Evolutionary conservation across 805 yeast species (phyloP).

Genomic region (Priceomyces castillae): DNA sequence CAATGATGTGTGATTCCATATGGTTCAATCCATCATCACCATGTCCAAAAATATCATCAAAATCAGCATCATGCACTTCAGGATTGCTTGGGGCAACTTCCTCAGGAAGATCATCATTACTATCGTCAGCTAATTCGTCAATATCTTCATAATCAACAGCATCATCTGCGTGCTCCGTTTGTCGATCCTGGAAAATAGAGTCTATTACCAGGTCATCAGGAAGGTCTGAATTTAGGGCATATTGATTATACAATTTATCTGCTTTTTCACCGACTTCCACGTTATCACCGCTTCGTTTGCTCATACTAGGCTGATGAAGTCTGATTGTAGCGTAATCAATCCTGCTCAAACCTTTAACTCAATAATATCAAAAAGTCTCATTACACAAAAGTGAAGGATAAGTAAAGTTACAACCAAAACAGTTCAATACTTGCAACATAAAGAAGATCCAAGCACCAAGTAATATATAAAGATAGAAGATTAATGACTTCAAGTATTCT

Average conservation of each 20-base stretch:
- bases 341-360: too few relatives aligned
- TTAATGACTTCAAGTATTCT: background rate
- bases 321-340: too few relatives aligned
- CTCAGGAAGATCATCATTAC: slow-evolving; percentile 22
- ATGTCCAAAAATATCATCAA: slow-evolving; percentile 39
- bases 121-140: slow-evolving; percentile 89
- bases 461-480: too few relatives aligned
- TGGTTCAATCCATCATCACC: slow-evolving; percentile 19
- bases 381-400: too few relatives aligned
- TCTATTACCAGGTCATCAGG: slow-evolving; percentile 39
- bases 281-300: background rate
- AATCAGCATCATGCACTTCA: slow-evolving; percentile 29
- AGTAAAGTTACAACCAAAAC: too few relatives aligned
- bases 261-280: background rate
- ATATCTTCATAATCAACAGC: slow-evolving; percentile 94
- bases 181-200: slow-evolving; percentile 33
- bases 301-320: background rate
- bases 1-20: slow-evolving; percentile 14
- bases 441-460: too few relatives aligned
- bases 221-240: slow-evolving; percentile 20
- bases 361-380: too few relatives aligned
- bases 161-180: slow-evolving; percentile 76
- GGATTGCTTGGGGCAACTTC: slow-evolving; percentile 17
- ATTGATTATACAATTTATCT: slow-evolving; percentile 17
- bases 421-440: too few relatives aligned